These are phyloP conservation scores for Phytophthora megakarya DNA, from an alignment of 352 stramenopile genomes.

Conservation along the genomic window DNA sequence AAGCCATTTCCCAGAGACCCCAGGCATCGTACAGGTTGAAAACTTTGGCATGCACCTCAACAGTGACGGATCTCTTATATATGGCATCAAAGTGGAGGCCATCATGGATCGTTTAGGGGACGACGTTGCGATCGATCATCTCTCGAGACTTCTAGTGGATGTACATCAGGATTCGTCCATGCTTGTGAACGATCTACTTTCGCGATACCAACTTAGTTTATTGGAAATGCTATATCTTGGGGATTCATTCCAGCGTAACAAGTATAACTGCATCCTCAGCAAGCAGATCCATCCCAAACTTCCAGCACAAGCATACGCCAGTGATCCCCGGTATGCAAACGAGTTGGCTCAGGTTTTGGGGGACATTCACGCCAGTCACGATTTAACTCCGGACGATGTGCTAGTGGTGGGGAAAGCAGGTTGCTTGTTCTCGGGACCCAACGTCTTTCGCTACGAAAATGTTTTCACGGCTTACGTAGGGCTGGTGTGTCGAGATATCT, in stretches of 20 bases:
- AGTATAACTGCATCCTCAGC: constrained; percentile 98
- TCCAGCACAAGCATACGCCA: constrained; percentile 94
- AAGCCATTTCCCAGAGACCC: constrained; percentile 95
- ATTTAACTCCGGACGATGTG: constrained; percentile 95
- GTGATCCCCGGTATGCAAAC: constrained; percentile 95
- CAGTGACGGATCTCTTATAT: constrained; percentile 78
- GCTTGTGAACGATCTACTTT: constrained; percentile 96
- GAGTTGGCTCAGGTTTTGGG: constrained; percentile 96
- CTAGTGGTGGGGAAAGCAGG: constrained; percentile 95
- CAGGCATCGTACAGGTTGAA: constrained; percentile 95
- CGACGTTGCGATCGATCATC: constrained; percentile 96
- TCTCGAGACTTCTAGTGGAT: constrained; percentile 96
- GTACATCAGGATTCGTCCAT: constrained; percentile 96
- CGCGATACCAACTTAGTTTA: constrained; percentile 94
- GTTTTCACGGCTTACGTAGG: constrained; percentile 96
- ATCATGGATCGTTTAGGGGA: constrained; percentile 96
- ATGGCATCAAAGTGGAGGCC: constrained; percentile 93
- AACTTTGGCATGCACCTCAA: constrained; percentile 94
- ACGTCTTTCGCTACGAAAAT: constrained; percentile 95
- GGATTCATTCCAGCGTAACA: constrained; percentile 95
- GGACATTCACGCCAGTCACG: constrained; percentile 93
- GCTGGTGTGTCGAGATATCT: constrained; percentile 97
- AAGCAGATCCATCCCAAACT: constrained; percentile 97
- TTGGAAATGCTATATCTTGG: constrained; percentile 96
- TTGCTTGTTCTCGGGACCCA: constrained; percentile 94